Conservation (phyloP, 495 filamentous ascomycete genomes). For the Penicillium egyptiacum region DNA sequence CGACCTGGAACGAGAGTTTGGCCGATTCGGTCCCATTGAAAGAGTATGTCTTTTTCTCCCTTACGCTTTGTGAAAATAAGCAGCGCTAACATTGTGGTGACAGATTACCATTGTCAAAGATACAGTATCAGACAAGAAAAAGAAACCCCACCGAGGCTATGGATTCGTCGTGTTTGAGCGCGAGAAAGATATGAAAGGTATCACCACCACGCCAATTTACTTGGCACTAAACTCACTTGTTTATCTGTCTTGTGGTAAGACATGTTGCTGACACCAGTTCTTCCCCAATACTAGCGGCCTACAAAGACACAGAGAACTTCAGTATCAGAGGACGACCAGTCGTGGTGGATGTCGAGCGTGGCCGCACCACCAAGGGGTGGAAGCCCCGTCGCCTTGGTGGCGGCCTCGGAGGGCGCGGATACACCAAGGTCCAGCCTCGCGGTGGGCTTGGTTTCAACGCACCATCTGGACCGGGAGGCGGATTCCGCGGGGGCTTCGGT, state of each 20-base stretch:
- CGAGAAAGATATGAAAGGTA: constrained; percentile 99
- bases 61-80: neutral
- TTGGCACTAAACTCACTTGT: constrained; percentile 2
- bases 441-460: constrained; percentile 58
- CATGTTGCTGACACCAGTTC: constrained; percentile 35
- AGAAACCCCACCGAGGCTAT: constrained; percentile 87
- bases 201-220: constrained; percentile 25
- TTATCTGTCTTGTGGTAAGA: constrained; percentile 20
- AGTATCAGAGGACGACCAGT: constrained; percentile 89
- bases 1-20: constrained; percentile 92
- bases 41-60: constrained; percentile 57
- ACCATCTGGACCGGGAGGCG: constrained; percentile 67
- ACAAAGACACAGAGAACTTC: constrained; percentile 87
- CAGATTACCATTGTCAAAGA: constrained; percentile 83
- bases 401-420: constrained; percentile 87
- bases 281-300: constrained; percentile 57
- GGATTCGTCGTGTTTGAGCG: constrained; percentile 97
- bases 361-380: constrained; percentile 93
- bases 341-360: constrained; percentile 94
- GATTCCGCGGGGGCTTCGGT: constrained; percentile 61
- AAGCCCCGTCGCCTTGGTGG: constrained; percentile 89
- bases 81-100: constrained; percentile 15
- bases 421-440: constrained; percentile 82
- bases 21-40: constrained; percentile 91
- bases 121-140: constrained; percentile 70